Base-by-base conservation (phyloP, 1,139 yeast genomes). In the Meyerozyma elateridarum region DNA sequence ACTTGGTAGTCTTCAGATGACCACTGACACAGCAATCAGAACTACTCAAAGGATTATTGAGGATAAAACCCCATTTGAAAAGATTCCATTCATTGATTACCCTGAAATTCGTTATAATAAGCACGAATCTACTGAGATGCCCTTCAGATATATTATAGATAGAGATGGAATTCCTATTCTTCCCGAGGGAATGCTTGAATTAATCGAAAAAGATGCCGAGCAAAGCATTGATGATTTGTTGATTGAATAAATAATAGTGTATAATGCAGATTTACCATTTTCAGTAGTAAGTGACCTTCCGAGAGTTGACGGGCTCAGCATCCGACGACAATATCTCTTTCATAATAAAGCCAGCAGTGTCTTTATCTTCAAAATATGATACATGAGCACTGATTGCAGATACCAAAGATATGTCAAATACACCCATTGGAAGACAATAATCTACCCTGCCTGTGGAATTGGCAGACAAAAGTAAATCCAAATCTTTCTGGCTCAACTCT, bases 101-200 rank as follows among this genome's bases (percentile, higher is more conserved):
- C 98, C 98, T 2, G 97, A 89, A 58, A 82, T 91, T 44, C 76
- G 87, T 52, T 89, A 85, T 63, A 82, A 70, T 60, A 82, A 81
- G 55, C 77, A 84, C 51, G 97, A 91, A 57, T 84, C 95, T 5
- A 88, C 96, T 0, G 96, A 91, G 54, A 91, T 91, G 98, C 98
- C 98, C 3, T 91, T 91, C 63, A 70, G 97, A 52, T 91, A 91
- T 49, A 82, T 91, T 19, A 62, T 79, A 36, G 81, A 79, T 43
- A 64, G 59, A 3, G 49, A 71, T 2, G 77, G 76, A 3, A 70
- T 71, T 40, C 97, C 97, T 1, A 83, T 91, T 14, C 67, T 91
- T 51, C 98, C 98, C 1, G 73, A 73, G 40, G 97, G 97, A 0
- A 89, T 91, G 97, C 65, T 85, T 41, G 80, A 82, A 27, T 71